Base-by-base conservation (phyloP, 2,329 filamentous ascomycete genomes). In the Nakataea oryzae region DNA sequence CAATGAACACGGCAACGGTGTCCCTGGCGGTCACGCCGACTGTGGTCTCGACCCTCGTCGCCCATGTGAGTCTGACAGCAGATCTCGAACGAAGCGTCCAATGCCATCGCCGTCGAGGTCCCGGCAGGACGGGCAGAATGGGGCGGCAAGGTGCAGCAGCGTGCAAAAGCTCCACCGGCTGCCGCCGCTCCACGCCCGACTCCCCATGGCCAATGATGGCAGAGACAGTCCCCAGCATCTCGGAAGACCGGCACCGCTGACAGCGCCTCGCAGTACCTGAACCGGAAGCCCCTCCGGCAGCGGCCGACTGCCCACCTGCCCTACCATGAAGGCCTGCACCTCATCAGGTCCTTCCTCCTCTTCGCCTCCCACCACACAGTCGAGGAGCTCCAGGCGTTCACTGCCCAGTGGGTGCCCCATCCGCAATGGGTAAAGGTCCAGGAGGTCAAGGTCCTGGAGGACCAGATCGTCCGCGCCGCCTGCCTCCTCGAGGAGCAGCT, bases 381-480 rank as follows among this genome's bases (percentile, higher is more conserved):
- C 68, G 95, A 99, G 74, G 92, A 97, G 66, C 76, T 97, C 32
- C 95, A 99, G 71, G 86, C 87, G 3, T 97, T 97, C 73, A 97
- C 93, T 0, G 80, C 85, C 17, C 93, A 97, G 79, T 92, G 90
- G 86, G 93, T 97, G 2, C 95, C 93, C 0, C 86, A 88, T 63
- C 93, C 95, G 1, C 84, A 86, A 68, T 97, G 93, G 93, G 87
- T 97, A 62, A 90, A 88, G 68, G 86, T 89, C 5, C 86, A 96
- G 61, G 81, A 86, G 60, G 79, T 88, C 50, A 77, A 77, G 12
- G 86, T 97, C 59, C 77, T 88, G 0, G 76, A 84, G 0, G 77
- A 84, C n/a, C 81, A 86, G 63, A 76, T 96, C 28, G 75, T 78
- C 1, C 79, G 82, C 56, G 84, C 93, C 0, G 92, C 92, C 0